Percentiles rank a stretch among this genome's conserved stretches.
phyloP scores from a whole-genome alignment of 1,139 yeast genomes.

The Debaryomyces udenii region DNA sequence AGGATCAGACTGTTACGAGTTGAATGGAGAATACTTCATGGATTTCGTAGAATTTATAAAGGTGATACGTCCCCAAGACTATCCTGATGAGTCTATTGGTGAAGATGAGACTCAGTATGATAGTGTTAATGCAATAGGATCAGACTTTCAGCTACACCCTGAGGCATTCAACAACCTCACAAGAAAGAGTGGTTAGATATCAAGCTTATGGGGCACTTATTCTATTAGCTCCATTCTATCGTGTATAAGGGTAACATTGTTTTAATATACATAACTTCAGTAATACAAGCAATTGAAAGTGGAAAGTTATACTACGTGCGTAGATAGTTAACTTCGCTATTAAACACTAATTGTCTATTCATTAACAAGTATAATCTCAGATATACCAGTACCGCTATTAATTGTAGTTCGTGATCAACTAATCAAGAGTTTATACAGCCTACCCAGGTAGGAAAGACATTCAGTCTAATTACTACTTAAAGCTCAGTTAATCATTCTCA shows the following conservation, averaged over 20 bases:
- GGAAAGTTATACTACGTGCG: too few species aligned
- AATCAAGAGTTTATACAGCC: not conserved
- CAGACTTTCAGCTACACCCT: constrained; percentile 24
- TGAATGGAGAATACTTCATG: constrained; percentile 53
- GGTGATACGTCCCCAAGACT: constrained; percentile 47
- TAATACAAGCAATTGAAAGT: too few species aligned
- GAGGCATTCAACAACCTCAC: constrained; percentile 13
- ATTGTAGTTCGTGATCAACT: not conserved
- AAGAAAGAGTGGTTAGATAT: constrained; percentile 14
- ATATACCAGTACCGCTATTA: not conserved
- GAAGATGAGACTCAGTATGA: constrained; percentile 12
- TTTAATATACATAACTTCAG: not conserved
- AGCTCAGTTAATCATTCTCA: constrained; percentile 53
- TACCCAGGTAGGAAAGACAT: too few species aligned
- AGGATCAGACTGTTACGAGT: constrained; percentile 55
- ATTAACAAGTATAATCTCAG: not conserved
- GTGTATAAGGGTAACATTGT: too few species aligned
- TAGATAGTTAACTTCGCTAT: too few species aligned
- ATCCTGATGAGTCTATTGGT: constrained; percentile 19
- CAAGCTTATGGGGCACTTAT: too few species aligned
- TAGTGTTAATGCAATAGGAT: constrained; percentile 14
- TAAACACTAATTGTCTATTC: too few species aligned
- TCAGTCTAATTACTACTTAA: not conserved
- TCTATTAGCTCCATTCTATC: not conserved
- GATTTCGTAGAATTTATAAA: constrained; percentile 53